Conservation (phyloP, 352 stramenopile species). For the Pythium guiyangense region DNA sequence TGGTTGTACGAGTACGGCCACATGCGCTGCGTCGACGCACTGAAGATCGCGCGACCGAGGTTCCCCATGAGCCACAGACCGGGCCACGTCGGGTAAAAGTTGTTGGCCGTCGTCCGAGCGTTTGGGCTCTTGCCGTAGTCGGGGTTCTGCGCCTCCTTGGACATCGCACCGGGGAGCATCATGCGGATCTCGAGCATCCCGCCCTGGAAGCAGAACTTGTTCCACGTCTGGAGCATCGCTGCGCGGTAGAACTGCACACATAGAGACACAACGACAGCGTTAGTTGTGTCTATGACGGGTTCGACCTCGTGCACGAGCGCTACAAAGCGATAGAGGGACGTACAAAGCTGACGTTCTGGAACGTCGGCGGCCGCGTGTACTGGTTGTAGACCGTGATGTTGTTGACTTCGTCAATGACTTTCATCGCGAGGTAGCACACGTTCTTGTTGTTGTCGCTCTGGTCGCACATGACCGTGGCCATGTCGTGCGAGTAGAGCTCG, state of each 20-base stretch:
- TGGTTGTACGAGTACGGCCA: slow-evolving; percentile 95
- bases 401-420: slow-evolving; percentile 45
- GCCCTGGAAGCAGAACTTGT: slow-evolving; percentile 95
- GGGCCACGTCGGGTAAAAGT: slow-evolving; percentile 86
- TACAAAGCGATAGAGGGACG: not conserved
- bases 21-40: slow-evolving; percentile 89
- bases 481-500: slow-evolving; percentile 63
- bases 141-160: slow-evolving; percentile 56
- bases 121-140: slow-evolving; percentile 72
- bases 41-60: slow-evolving; percentile 93
- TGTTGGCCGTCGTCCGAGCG: slow-evolving; percentile 23
- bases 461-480: slow-evolving; percentile 47
- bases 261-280: no score
- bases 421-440: slow-evolving; percentile 55
- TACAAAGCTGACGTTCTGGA: slow-evolving; percentile 47
- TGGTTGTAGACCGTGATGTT: slow-evolving; percentile 68
- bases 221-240: slow-evolving; percentile 91
- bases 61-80: slow-evolving; percentile 96
- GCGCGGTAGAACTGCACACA: slow-evolving; percentile 16
- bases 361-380: slow-evolving; percentile 48
- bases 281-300: no score
- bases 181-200: slow-evolving; percentile 91
- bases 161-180: slow-evolving; percentile 82
- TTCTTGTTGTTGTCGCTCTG: slow-evolving; percentile 13
- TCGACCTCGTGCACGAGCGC: no score